phyloP scores from a whole-genome alignment of 345 rosid species.

The Populus davidiana region DNA sequence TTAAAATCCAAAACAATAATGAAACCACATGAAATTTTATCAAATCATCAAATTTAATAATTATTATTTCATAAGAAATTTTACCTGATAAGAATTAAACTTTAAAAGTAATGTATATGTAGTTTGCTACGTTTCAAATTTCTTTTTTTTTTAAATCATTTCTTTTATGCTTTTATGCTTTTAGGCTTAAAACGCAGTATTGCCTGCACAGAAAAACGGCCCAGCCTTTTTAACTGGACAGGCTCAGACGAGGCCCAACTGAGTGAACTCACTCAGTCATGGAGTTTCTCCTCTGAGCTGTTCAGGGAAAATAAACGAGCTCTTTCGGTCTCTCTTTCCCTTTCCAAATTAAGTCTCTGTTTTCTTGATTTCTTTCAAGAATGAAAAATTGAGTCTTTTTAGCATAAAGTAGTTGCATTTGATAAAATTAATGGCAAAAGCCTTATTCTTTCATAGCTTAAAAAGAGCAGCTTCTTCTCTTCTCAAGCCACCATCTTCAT shows the following conservation, averaged over 20 bases:
- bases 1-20: too few species aligned
- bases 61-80: too few species aligned
- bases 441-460: slow-evolving; percentile 10
- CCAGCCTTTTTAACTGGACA: not conserved
- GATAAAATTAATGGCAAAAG: slow-evolving; percentile 11
- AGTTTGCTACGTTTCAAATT: too few species aligned
- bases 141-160: too few species aligned
- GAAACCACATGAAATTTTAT: too few species aligned
- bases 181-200: too few species aligned
- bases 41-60: too few species aligned
- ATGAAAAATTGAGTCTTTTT: not conserved
- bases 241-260: not conserved
- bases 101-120: too few species aligned
- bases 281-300: not conserved
- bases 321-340: not conserved
- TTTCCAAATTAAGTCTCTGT: not conserved
- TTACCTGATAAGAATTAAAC: too few species aligned
- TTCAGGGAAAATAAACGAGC: not conserved
- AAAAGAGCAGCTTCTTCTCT: slow-evolving; percentile 17
- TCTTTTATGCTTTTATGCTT: too few species aligned
- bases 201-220: too few species aligned
- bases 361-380: not conserved
- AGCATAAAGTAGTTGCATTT: not conserved
- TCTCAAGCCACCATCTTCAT: slow-evolving; percentile 6
- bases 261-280: not conserved